Conservation (phyloP, 2,329 filamentous ascomycete genomes). For the Coniochaeta sp. region DNA sequence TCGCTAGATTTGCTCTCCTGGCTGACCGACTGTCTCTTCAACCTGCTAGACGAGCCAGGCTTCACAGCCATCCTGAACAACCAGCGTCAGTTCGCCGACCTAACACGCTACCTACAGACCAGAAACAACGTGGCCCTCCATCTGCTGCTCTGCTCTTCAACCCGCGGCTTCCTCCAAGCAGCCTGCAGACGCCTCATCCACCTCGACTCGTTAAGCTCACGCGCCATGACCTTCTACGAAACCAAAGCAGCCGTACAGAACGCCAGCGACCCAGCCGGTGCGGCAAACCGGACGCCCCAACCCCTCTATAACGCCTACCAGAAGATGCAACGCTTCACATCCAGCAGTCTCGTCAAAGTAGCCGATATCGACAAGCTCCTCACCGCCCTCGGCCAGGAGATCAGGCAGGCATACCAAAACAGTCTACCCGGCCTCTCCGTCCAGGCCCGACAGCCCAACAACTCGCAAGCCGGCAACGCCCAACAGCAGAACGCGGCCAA, state of each 20-base stretch:
- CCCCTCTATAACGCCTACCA: slow-evolving; percentile 51
- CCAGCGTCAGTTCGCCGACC: slow-evolving; percentile 36
- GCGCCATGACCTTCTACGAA: slow-evolving; percentile 44
- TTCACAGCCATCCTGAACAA: slow-evolving; percentile 42
- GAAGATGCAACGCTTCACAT: slow-evolving; percentile 43
- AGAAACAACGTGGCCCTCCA: slow-evolving; percentile 53
- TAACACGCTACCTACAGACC: slow-evolving; percentile 43
- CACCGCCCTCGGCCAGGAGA: slow-evolving; percentile 35
- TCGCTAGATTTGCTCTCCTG: slow-evolving; percentile 61
- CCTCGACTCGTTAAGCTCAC: slow-evolving; percentile 40
- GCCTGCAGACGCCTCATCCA: slow-evolving; percentile 57
- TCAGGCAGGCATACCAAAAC: slow-evolving; percentile 41
- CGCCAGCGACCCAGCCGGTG: slow-evolving; percentile 29
- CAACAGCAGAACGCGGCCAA: slow-evolving; percentile 28
- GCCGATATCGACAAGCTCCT: slow-evolving; percentile 57
- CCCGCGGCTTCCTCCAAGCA: slow-evolving; percentile 63
- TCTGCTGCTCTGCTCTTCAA: slow-evolving; percentile 64
- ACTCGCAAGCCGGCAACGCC: not conserved
- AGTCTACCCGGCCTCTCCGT: slow-evolving; percentile 35
- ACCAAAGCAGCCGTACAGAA: slow-evolving; percentile 27
- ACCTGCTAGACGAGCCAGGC: slow-evolving; percentile 42
- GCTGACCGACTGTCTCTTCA: slow-evolving; percentile 51
- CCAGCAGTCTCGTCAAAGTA: slow-evolving; percentile 47
- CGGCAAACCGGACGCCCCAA: slow-evolving; percentile 32
- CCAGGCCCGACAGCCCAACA: slow-evolving; percentile 31